phyloP scores from a whole-genome alignment of 169 alveolate species.

The Cryptosporidium parvum region DNA sequence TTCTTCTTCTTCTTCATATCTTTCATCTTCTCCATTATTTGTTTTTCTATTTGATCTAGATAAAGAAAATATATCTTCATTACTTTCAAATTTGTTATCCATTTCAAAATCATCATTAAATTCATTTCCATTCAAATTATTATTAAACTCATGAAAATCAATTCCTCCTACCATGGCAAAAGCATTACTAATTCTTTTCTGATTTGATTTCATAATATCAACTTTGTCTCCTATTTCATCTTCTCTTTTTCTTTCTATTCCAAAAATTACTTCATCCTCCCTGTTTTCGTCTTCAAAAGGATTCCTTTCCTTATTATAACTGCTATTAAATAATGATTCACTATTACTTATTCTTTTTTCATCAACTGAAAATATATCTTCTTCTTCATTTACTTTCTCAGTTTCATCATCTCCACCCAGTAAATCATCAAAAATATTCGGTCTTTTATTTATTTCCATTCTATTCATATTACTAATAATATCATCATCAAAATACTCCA shows the following conservation, averaged over 20 bases:
- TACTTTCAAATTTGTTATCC: neutral
- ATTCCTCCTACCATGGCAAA: neutral
- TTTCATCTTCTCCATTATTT: neutral
- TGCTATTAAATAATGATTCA: neutral
- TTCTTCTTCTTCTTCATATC: no score
- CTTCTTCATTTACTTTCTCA: slow-evolving; percentile 1
- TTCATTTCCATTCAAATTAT: neutral
- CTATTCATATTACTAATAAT: neutral
- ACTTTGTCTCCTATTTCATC: neutral
- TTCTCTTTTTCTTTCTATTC: neutral
- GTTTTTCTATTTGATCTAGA: neutral
- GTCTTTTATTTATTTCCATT: neutral
- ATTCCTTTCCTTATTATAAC: neutral
- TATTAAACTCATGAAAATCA: neutral
- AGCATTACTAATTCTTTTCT: neutral
- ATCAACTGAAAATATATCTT: neutral
- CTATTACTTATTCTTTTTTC: neutral
- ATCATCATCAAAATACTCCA: slow-evolving; percentile 37
- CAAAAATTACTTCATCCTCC: neutral
- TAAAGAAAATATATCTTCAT: neutral
- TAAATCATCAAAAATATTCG: slow-evolving; percentile 41
- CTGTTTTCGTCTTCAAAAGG: neutral
- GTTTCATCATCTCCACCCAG: slow-evolving; percentile 9
- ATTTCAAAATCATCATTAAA: neutral
- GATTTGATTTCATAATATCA: neutral